Evolutionary conservation across 805 yeast species (phyloP), one percentile per base, ranked within the genome.

Genomic region (Hanseniaspora singularis): DNA sequence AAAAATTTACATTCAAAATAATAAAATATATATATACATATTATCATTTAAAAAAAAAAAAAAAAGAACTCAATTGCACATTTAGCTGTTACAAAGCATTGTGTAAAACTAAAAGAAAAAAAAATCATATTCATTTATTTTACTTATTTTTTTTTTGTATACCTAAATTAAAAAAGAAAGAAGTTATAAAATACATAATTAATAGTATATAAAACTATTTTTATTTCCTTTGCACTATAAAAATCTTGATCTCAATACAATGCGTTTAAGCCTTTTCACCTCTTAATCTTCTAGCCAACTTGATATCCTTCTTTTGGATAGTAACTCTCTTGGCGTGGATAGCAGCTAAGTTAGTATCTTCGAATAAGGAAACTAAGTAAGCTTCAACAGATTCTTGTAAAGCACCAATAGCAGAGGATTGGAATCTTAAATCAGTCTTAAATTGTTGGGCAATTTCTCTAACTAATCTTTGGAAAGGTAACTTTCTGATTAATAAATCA

Each of bases 301-400:
- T 95, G 67, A 89, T 85, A 69, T 89, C 98, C 73, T 88, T 88
- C 85, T 87, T 89, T 77, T 86, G 95, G 64, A 89, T 86, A 55
- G 98, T 89, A 59, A 89, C 97, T 73, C 98, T 82, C 80, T 92
- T 89, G 62, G 97, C 98, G 71, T 89, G 98, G 58, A 87, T 85
- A 55, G 97, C 96, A 73, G 96, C 92, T 73, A 89, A 77, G 75
- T 88, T 89, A 56, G 97, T 92, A 69, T 92, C 97, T 74, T 89
- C 97, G 59, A 89, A 92, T 62, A 89, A 71, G 51, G 95, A 85
- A 47, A 89, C 96, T 60, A 92, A 74, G 77, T 87, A 92, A 62
- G 96, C 96, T 75, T 89, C 98, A 53, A 89, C 95, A 53, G 97
- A 88, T 72, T 92, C 98, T 70, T 89, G 98, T 60, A 89, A 74